These are phyloP conservation scores for Nyctanthes arbortristis DNA, from an alignment of 257 asterid genomes.

Conservation along the genomic window DNA sequence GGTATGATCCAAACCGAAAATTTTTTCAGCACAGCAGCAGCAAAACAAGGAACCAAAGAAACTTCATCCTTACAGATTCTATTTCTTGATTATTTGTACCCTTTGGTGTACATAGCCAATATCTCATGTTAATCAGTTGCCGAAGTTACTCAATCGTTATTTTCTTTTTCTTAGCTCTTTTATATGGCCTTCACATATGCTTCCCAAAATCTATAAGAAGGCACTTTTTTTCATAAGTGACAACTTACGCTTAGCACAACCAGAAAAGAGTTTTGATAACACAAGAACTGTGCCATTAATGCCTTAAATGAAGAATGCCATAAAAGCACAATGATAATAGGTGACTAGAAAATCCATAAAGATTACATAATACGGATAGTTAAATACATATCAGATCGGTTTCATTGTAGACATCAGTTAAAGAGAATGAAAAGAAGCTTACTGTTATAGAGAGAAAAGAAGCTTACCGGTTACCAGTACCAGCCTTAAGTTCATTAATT, in stretches of 20 bases:
- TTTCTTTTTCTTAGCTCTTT: background rate
- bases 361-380: background rate
- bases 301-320: background rate
- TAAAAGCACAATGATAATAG: background rate
- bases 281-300: background rate
- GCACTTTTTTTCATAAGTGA: background rate
- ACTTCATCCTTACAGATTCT: background rate
- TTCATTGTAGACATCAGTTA: background rate
- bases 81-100: background rate
- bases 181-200: background rate
- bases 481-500: conserved; percentile 9
- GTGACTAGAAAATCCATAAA: conserved; percentile 6
- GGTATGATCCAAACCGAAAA: background rate
- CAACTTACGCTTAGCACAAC: background rate
- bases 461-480: conserved; percentile 3
- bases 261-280: background rate
- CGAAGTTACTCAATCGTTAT: background rate
- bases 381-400: conserved; percentile 1
- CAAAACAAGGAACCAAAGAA: background rate
- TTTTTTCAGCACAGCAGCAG: background rate
- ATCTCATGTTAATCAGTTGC: background rate
- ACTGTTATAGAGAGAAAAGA: background rate
- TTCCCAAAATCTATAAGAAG: background rate
- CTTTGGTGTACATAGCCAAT: background rate
- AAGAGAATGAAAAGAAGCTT: conserved; percentile 2